Percentiles rank a stretch among this genome's conserved stretches.
Evolutionary conservation across 768 basidiomycete species (phyloP).

Genomic region (Dioszegia hungarica): DNA sequence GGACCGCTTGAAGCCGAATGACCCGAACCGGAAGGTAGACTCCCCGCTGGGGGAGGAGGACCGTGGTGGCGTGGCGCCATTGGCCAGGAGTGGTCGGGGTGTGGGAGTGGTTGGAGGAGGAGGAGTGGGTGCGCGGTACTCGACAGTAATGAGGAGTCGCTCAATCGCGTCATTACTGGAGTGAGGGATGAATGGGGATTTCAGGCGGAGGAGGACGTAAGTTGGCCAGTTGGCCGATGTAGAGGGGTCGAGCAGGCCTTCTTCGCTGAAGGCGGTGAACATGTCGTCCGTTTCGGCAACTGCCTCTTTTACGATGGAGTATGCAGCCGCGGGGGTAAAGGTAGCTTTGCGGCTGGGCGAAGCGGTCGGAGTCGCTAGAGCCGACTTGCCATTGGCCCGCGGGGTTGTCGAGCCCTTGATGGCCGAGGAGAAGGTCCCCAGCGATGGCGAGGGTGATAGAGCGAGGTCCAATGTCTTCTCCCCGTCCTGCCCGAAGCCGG

Average conservation of each 20-base stretch:
- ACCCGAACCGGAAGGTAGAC: constrained; percentile 13
- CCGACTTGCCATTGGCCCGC: background rate
- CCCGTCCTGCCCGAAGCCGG: constrained; percentile 21
- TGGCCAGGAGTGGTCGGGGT: background rate
- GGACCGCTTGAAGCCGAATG: constrained; percentile 12
- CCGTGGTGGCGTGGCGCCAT: background rate
- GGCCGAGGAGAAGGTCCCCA: background rate
- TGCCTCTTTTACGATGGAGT: constrained; percentile 6
- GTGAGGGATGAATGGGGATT: background rate
- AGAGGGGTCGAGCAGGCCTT: constrained; percentile 21
- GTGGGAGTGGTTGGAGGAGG: constrained; percentile 1
- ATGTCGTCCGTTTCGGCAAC: constrained; percentile 25
- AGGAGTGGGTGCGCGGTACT: constrained; percentile 4
- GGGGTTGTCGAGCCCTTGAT: background rate
- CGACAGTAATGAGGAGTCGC: constrained; percentile 25
- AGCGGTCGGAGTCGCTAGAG: background rate
- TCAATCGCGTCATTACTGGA: constrained; percentile 10
- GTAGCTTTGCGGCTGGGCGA: constrained; percentile 1
- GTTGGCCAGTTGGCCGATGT: constrained; percentile 15
- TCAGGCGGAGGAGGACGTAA: constrained; percentile 21
- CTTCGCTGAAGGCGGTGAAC: constrained; percentile 26
- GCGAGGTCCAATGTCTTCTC: background rate
- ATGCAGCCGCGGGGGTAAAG: background rate
- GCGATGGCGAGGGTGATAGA: background rate
- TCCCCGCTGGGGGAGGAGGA: constrained; percentile 14